Conservation (phyloP, 139 green algal genomes). For the Haematococcus sp. region DNA sequence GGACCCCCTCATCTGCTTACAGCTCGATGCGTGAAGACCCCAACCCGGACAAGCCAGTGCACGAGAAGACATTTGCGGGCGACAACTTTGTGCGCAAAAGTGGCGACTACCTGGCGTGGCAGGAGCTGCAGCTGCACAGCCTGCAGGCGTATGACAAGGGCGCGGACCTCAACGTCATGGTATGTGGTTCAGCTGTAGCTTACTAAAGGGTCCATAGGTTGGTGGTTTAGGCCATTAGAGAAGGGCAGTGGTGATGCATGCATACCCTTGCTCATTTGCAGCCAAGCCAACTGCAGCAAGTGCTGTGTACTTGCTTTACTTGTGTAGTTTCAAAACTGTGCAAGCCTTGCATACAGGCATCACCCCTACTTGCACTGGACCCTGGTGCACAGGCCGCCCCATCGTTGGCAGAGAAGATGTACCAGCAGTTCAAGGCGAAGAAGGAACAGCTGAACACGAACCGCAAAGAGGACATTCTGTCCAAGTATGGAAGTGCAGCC, state of each 20-base stretch:
- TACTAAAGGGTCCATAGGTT: too few species aligned
- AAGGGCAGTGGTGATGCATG: not conserved
- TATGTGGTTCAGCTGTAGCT: conserved; percentile 38
- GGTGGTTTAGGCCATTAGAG: not conserved
- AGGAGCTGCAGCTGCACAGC: conserved; percentile 83
- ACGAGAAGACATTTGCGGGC: conserved; percentile 76
- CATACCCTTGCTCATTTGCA: too few species aligned
- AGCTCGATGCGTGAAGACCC: conserved; percentile 94
- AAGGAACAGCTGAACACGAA: conserved; percentile 75
- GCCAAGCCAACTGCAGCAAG: too few species aligned
- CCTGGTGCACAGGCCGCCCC: conserved; percentile 66
- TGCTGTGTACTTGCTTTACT: too few species aligned
- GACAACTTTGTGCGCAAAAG: conserved; percentile 91
- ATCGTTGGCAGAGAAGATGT: conserved; percentile 86
- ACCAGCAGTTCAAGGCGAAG: conserved; percentile 88
- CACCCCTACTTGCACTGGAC: too few species aligned
- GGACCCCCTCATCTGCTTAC: too few species aligned
- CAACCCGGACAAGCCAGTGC: conserved; percentile 56
- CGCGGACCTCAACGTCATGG: conserved; percentile 71
- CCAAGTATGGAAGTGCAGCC: conserved; percentile 86
- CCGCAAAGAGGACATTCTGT: conserved; percentile 68
- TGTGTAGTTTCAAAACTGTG: too few species aligned
- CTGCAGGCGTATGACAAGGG: conserved; percentile 81
- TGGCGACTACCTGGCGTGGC: conserved; percentile 79
- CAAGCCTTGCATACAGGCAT: too few species aligned